Percentiles rank a stretch among this genome's conserved stretches.
These are phyloP conservation scores for Hymenoscyphus fraxineus DNA, from an alignment of 2,329 filamentous ascomycete species.

Conservation along the genomic window DNA sequence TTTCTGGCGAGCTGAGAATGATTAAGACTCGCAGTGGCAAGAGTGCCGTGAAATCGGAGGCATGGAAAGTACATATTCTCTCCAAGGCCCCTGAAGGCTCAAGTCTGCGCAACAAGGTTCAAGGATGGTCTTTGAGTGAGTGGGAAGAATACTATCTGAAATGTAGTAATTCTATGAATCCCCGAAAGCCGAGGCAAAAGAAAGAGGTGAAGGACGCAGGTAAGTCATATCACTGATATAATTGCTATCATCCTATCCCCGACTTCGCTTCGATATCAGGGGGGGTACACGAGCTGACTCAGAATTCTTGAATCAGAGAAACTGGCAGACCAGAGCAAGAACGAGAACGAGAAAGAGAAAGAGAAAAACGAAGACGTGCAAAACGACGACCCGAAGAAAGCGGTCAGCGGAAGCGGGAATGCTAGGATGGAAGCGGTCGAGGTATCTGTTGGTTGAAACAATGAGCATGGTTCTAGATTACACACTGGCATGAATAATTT, in stretches of 20 bases:
- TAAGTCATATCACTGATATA: not conserved
- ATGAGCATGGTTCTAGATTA: not conserved
- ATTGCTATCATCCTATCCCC: too few relatives aligned
- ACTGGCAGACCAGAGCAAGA: too few relatives aligned
- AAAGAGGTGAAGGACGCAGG: not conserved
- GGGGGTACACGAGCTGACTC: too few relatives aligned
- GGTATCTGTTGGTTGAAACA: not conserved
- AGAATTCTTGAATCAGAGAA: too few relatives aligned
- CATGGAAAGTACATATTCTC: not conserved
- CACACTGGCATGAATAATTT: not conserved
- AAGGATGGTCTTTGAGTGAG: not conserved
- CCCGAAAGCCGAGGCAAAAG: not conserved
- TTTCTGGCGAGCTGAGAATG: not conserved
- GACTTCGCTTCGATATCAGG: too few relatives aligned
- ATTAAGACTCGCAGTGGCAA: not conserved
- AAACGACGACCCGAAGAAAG: too few relatives aligned
- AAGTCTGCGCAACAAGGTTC: not conserved
- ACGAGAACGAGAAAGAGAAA: too few relatives aligned
- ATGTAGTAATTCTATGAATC: not conserved
- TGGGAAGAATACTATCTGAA: not conserved
- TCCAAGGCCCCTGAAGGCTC: not conserved
- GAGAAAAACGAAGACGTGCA: too few relatives aligned
- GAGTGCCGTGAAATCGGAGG: not conserved
- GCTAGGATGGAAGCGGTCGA: not conserved
- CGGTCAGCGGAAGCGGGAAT: too few relatives aligned